A percentile compares a stretch with the other conserved stretches of the same genome.
Conservation (phyloP, 768 basidiomycete genomes). For the Fibroporia radiculosa region DNA sequence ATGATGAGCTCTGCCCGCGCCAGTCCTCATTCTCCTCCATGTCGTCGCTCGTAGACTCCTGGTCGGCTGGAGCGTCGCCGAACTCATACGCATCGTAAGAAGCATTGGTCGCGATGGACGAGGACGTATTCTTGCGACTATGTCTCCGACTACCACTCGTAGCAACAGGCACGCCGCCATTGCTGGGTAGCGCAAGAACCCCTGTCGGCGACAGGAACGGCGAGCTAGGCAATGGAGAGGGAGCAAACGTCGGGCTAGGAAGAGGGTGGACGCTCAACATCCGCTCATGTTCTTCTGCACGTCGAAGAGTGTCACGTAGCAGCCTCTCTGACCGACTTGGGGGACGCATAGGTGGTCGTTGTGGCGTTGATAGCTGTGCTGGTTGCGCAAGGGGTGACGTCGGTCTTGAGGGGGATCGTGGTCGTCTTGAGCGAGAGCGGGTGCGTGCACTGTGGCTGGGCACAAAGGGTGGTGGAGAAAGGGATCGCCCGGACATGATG, state of each 20-base stretch:
- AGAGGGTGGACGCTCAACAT: conserved; percentile 20
- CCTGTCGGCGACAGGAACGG: conserved; percentile 2
- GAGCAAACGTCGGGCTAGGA: conserved; percentile 11
- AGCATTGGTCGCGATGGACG: conserved; percentile 16
- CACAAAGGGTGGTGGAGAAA: conserved; percentile 11
- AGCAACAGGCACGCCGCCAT: background rate
- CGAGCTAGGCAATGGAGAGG: conserved; percentile 7
- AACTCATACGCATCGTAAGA: conserved; percentile 18
- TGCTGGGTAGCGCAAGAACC: background rate
- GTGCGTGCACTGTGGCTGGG: conserved; percentile 6
- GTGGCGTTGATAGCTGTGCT: conserved; percentile 12
- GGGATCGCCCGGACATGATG: conserved; percentile 16
- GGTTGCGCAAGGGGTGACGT: conserved; percentile 18
- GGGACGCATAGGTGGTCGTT: conserved; percentile 28
- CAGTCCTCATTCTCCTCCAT: conserved; percentile 8
- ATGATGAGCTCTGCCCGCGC: conserved; percentile 12
- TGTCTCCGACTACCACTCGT: conserved; percentile 11
- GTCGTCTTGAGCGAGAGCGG: conserved; percentile 17
- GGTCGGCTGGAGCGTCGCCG: conserved; percentile 11
- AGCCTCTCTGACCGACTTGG: conserved; percentile 48
- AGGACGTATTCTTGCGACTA: conserved; percentile 21
- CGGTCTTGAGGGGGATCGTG: conserved; percentile 15
- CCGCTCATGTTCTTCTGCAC: conserved; percentile 39
- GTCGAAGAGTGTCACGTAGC: conserved; percentile 45
- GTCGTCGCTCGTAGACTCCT: conserved; percentile 16